phyloP scores from a whole-genome alignment of 495 filamentous ascomycete genomes.

The Hyaloscypha variabilis region DNA sequence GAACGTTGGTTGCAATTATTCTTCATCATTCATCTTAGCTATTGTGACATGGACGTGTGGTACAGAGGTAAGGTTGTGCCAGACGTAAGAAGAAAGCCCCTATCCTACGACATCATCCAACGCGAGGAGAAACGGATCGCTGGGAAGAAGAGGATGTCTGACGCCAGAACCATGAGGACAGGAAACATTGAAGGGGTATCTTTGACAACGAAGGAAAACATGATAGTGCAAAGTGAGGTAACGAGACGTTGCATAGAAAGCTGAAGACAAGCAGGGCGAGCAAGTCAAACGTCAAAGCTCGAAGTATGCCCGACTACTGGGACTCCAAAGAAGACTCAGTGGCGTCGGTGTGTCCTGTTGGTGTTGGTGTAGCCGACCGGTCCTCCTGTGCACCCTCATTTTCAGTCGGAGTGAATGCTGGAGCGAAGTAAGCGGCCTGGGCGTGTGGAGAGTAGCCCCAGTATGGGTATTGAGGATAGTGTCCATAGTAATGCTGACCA shows the following conservation, averaged over 20 bases:
- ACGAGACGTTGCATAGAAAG: not conserved
- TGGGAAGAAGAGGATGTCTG: not conserved
- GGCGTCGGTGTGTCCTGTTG: conserved; percentile 7
- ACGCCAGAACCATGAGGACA: not conserved
- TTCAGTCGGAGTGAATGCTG: not conserved
- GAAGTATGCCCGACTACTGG: not conserved
- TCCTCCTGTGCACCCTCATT: conserved; percentile 16
- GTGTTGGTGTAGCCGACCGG: conserved; percentile 26
- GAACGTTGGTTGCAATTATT: not conserved
- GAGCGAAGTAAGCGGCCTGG: not conserved
- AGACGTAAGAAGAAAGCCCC: not conserved
- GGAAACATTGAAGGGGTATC: not conserved
- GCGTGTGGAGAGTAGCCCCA: not conserved
- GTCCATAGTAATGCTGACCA: not conserved
- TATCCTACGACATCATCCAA: conserved; percentile 23
- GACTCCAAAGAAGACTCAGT: conserved; percentile 13
- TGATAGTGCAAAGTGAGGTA: not conserved
- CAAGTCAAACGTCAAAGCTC: conserved; percentile 1
- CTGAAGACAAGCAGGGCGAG: not conserved
- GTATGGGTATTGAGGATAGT: conserved; percentile 9
- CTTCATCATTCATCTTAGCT: not conserved
- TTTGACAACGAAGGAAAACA: not conserved
- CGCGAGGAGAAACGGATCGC: conserved; percentile 15
- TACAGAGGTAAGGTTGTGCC: not conserved
- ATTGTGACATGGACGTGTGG: not conserved